phyloP scores from a whole-genome alignment of 805 yeast genomes.

The Clavispora asparagi region DNA sequence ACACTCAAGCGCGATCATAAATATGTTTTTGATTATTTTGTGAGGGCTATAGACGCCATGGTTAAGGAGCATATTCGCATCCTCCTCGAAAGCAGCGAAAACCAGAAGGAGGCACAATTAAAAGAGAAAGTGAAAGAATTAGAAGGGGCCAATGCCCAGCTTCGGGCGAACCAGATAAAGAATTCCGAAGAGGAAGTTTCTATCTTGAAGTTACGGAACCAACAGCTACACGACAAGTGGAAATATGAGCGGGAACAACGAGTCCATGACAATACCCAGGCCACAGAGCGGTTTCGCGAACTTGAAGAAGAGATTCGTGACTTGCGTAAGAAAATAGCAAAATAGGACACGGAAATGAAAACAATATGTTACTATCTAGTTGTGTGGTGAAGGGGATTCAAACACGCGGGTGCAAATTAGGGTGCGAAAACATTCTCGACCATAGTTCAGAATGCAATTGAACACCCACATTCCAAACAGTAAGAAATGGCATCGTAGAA shows the following conservation, averaged over 20 bases:
- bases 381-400: too few species aligned
- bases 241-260: constrained; percentile 68
- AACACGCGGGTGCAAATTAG: neutral
- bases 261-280: constrained; percentile 54
- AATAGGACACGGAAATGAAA: neutral
- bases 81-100: constrained; percentile 31
- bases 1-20: constrained; percentile 30
- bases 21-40: constrained; percentile 49
- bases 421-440: neutral
- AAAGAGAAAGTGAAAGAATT: constrained; percentile 20
- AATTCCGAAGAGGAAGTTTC: constrained; percentile 18
- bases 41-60: constrained; percentile 55
- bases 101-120: constrained; percentile 5
- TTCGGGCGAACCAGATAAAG: constrained; percentile 2
- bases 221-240: constrained; percentile 61
- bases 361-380: neutral
- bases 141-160: constrained; percentile 2
- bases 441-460: too few species aligned
- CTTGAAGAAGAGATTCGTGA: constrained; percentile 49
- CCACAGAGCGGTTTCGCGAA: constrained; percentile 45
- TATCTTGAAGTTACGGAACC: constrained; percentile 38
- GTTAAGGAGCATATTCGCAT: constrained; percentile 50
- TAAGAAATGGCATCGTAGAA: too few species aligned
- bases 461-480: too few species aligned
- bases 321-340: constrained; percentile 23